These are phyloP conservation scores for Podila minutissima DNA, from an alignment of 192 early-diverging fungal species.

Conservation along the genomic window DNA sequence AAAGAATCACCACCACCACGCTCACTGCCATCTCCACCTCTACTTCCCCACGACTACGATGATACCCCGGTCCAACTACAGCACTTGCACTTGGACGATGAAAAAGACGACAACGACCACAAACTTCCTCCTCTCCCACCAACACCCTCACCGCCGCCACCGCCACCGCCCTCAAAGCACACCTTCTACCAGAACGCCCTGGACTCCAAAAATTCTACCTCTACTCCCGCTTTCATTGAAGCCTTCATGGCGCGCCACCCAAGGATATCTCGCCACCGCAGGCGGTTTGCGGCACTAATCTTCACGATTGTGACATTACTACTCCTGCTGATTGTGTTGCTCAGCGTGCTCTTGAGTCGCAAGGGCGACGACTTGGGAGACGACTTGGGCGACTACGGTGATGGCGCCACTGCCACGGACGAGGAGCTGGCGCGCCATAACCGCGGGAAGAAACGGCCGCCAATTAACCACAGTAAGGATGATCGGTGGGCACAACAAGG, in stretches of 20 bases:
- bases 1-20: too few relatives aligned
- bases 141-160: constrained; percentile 10
- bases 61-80: neutral
- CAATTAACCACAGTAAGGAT: constrained; percentile 31
- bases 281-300: constrained; percentile 21
- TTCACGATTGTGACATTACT: constrained; percentile 2
- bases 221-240: constrained; percentile 10
- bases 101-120: neutral
- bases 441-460: constrained; percentile 10
- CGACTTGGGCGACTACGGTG: neutral
- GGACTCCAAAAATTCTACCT: constrained; percentile 2
- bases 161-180: constrained; percentile 20
- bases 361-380: neutral
- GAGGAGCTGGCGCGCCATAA: constrained; percentile 28
- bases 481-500: constrained; percentile 32
- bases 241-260: constrained; percentile 27
- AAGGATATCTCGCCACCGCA: constrained; percentile 26
- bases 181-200: constrained; percentile 23
- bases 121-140: constrained; percentile 9
- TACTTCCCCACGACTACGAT: too few relatives aligned
- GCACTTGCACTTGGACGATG: neutral
- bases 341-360: constrained; percentile 18
- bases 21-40: too few relatives aligned
- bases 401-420: constrained; percentile 6
- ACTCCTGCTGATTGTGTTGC: constrained; percentile 13